phyloP scores from a whole-genome alignment of 345 rosid genomes.

The Populus pruinosa region DNA sequence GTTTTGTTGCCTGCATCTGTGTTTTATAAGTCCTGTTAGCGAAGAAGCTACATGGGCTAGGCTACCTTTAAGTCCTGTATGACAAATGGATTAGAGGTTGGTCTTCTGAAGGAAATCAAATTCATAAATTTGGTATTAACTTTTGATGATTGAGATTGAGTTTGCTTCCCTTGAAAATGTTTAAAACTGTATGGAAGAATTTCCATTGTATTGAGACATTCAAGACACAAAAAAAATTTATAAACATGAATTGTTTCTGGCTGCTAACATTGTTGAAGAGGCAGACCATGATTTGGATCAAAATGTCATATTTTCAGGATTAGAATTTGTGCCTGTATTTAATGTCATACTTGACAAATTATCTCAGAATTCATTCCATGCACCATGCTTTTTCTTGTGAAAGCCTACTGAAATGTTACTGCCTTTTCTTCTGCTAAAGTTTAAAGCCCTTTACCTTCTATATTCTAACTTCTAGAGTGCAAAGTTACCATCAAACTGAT shows the following conservation, averaged over 20 bases:
- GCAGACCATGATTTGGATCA: not conserved
- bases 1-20: too few relatives aligned
- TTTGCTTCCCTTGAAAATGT: not conserved
- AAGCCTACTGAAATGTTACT: not conserved
- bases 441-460: not conserved
- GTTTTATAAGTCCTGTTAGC: too few relatives aligned
- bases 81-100: not conserved
- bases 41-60: too few relatives aligned
- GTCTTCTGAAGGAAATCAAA: not conserved
- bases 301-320: not conserved
- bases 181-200: too few relatives aligned
- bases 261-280: not conserved
- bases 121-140: not conserved
- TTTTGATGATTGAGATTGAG: not conserved
- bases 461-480: not conserved
- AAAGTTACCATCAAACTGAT: not conserved
- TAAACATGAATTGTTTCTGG: not conserved
- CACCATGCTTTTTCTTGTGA: too few relatives aligned
- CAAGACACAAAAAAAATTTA: not conserved
- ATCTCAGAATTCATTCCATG: not conserved
- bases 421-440: not conserved
- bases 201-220: not conserved
- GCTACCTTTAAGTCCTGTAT: too few relatives aligned
- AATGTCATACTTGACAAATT: not conserved
- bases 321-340: not conserved